Evolutionary conservation across 2,329 filamentous ascomycete genomes (phyloP).

Genomic region (Trichoderma simmonsii): DNA sequence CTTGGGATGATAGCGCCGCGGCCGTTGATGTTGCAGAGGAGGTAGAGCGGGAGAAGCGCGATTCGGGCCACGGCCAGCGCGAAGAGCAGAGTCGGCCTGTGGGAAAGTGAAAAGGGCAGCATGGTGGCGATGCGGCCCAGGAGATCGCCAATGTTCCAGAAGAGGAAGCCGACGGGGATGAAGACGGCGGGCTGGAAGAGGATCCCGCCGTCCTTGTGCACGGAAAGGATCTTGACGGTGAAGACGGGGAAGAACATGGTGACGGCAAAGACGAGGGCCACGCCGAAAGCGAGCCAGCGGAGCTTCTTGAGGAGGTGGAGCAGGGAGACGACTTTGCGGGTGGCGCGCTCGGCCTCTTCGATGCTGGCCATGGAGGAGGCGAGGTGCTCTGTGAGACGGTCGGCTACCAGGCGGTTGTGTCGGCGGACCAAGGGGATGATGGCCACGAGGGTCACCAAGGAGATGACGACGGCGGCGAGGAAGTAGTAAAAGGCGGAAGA

Average conservation of each 20-base stretch:
- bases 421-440: slow-evolving; percentile 71
- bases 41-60: slow-evolving; percentile 77
- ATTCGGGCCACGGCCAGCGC: slow-evolving; percentile 61
- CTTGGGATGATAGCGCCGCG: slow-evolving; percentile 70
- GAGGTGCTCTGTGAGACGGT: slow-evolving; percentile 47
- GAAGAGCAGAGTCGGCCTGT: slow-evolving; percentile 66
- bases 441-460: slow-evolving; percentile 63
- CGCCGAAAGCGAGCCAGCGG: slow-evolving; percentile 69
- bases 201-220: slow-evolving; percentile 41
- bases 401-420: slow-evolving; percentile 52
- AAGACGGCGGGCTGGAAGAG: slow-evolving; percentile 74
- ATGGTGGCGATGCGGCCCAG: slow-evolving; percentile 68
- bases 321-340: slow-evolving; percentile 54
- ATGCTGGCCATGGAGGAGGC: slow-evolving; percentile 49
- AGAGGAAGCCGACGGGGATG: slow-evolving; percentile 83
- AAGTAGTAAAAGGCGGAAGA: slow-evolving; percentile 86
- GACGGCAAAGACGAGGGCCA: slow-evolving; percentile 76
- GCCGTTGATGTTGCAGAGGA: slow-evolving; percentile 83
- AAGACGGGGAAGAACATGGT: slow-evolving; percentile 97
- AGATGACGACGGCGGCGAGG: slow-evolving; percentile 77
- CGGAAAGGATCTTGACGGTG: slow-evolving; percentile 62
- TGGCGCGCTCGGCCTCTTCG: slow-evolving; percentile 51
- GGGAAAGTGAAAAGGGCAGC: slow-evolving; percentile 54
- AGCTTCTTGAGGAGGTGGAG: slow-evolving; percentile 71
- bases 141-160: slow-evolving; percentile 91